Evolutionary conservation across 2,329 filamentous ascomycete species (phyloP).

Genomic region (Gaeumannomyces sp.): DNA sequence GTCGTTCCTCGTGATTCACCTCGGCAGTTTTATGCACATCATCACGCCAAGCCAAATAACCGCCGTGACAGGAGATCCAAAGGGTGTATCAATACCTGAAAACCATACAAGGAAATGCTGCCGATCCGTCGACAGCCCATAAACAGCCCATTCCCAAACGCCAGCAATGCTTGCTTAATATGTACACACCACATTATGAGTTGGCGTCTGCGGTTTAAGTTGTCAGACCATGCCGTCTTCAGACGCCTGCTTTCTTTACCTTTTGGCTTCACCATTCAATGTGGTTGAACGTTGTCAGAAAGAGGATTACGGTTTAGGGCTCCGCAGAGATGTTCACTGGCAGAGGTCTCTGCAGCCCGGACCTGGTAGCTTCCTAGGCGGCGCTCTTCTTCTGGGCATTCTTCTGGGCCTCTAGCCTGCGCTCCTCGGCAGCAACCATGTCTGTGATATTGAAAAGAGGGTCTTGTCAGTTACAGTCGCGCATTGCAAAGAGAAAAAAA

Average conservation of each 20-base stretch:
- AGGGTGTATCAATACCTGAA: background rate
- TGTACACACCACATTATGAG: background rate
- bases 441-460: constrained; percentile 38
- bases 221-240: background rate
- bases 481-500: background rate
- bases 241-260: background rate
- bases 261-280: background rate
- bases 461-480: background rate
- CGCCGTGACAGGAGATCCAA: no score
- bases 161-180: background rate
- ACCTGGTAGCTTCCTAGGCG: background rate
- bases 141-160: background rate
- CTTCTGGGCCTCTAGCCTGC: constrained; percentile 39
- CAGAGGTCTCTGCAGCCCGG: background rate
- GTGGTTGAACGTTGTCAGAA: background rate
- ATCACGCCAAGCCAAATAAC: no score
- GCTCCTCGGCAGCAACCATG: constrained; percentile 78
- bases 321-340: no score
- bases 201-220: background rate
- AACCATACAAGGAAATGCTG: background rate
- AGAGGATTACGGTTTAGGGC: background rate
- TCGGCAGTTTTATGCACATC: no score
- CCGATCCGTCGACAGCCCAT: background rate
- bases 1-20: no score
- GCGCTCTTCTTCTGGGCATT: constrained; percentile 25